Conservation (phyloP, 257 asterid species). For the Nicotiana noctiflora region DNA sequence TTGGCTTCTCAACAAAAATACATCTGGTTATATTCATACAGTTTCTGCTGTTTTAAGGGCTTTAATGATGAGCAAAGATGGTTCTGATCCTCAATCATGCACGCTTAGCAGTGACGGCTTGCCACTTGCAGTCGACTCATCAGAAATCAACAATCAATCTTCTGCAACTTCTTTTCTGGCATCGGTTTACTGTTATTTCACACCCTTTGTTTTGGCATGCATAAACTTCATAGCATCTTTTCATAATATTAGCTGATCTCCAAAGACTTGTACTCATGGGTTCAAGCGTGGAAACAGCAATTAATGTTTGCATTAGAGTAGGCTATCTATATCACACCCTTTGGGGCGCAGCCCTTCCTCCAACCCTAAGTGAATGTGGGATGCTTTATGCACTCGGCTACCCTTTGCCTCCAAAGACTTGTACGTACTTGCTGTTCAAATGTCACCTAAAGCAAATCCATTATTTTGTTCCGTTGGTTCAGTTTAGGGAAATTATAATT, state of each 20-base stretch:
- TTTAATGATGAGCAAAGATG: slow-evolving; percentile 86
- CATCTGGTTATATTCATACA: slow-evolving; percentile 85
- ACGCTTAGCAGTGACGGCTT: slow-evolving; percentile 97
- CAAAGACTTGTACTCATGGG: not conserved
- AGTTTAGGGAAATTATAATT: not conserved
- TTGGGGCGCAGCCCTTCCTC: too few relatives aligned
- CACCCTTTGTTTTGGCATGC: not conserved
- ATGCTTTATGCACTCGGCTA: too few relatives aligned
- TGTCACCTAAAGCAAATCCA: not conserved
- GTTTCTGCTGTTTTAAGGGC: slow-evolving; percentile 95
- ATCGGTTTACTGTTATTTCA: not conserved
- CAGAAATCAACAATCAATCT: slow-evolving; percentile 45
- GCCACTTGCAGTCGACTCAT: slow-evolving; percentile 95
- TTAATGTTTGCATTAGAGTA: too few relatives aligned
- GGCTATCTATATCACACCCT: too few relatives aligned
- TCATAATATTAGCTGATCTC: not conserved
- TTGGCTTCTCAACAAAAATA: slow-evolving; percentile 93
- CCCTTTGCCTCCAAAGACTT: too few relatives aligned
- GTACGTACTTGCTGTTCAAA: slow-evolving; percentile 1
- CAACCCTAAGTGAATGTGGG: too few relatives aligned
- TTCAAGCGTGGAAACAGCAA: too few relatives aligned
- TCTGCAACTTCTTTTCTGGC: not conserved
- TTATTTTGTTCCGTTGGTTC: not conserved
- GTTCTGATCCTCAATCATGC: slow-evolving; percentile 74
- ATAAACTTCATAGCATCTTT: not conserved